Evolutionary conservation across 805 yeast genomes (phyloP).

Genomic region (Ogataea saltuana): DNA sequence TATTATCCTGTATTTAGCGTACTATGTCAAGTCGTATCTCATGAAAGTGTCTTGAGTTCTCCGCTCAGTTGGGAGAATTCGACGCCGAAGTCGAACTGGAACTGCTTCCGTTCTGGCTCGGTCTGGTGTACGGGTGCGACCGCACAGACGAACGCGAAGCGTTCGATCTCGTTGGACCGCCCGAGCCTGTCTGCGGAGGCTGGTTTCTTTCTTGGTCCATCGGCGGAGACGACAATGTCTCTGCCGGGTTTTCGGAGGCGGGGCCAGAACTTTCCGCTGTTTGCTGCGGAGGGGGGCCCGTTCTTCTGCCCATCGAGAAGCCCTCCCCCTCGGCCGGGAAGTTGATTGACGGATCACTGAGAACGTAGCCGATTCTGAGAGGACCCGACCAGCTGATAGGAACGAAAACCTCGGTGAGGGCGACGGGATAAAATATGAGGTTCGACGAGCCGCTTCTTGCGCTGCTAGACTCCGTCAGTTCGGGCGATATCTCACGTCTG

Average conservation of each 20-base stretch:
- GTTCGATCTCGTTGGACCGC: slow-evolving; percentile 20
- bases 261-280: no score
- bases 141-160: slow-evolving; percentile 11
- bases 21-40: no score
- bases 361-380: slow-evolving; percentile 18
- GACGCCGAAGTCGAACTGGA: slow-evolving; percentile 7
- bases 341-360: slow-evolving; percentile 31
- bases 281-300: slow-evolving; percentile 22
- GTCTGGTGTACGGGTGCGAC: slow-evolving; percentile 23
- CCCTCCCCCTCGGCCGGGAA: slow-evolving; percentile 32
- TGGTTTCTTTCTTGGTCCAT: slow-evolving; percentile 5
- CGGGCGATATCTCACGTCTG: slow-evolving; percentile 49
- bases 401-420: slow-evolving; percentile 33
- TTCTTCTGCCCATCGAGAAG: slow-evolving; percentile 29
- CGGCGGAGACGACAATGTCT: neutral
- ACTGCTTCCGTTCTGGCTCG: slow-evolving; percentile 9
- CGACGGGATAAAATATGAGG: slow-evolving; percentile 29
- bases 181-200: slow-evolving; percentile 14
- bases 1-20: no score
- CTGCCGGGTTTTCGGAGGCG: no score
- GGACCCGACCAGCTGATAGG: slow-evolving; percentile 36
- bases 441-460: slow-evolving; percentile 9
- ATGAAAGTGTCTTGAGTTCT: neutral
- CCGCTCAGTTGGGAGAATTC: slow-evolving; percentile 3
- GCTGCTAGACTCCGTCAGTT: slow-evolving; percentile 18